Evolutionary conservation across 2,329 filamentous ascomycete genomes (phyloP).

Genomic region (Alternaria consortialis): DNA sequence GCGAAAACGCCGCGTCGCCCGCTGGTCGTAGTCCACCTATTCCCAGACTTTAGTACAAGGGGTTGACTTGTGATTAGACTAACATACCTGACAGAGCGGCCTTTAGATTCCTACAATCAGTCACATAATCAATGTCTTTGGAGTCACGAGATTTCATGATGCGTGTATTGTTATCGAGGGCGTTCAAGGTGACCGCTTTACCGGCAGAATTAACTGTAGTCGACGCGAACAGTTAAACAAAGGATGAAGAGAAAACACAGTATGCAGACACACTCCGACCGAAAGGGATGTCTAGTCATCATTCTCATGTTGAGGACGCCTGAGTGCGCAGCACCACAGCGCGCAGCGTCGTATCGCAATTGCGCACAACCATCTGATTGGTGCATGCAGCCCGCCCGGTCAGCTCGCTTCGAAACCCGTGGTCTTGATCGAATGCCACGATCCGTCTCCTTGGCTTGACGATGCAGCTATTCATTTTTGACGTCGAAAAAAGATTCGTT

Average conservation of each 20-base stretch:
- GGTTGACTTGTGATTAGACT: background rate
- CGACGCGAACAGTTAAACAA: background rate
- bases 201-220: background rate
- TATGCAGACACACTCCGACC: background rate
- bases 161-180: background rate
- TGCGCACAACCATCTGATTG: conserved; percentile 19
- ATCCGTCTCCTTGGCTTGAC: background rate
- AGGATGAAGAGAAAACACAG: background rate
- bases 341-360: conserved; percentile 13
- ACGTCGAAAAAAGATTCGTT: background rate
- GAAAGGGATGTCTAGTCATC: background rate
- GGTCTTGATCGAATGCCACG: background rate
- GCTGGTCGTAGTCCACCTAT: background rate
- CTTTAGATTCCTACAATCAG: fast-evolving
- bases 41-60: background rate
- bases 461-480: too few relatives aligned
- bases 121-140: fast-evolving
- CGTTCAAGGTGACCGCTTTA: too few relatives aligned
- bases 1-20: background rate
- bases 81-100: background rate
- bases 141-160: background rate
- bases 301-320: background rate
- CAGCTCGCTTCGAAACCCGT: conserved; percentile 3
- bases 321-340: background rate
- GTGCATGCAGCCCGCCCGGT: conserved; percentile 8